Percentiles rank a stretch among this genome's conserved stretches.
Conservation (phyloP, 805 yeast genomes). For the Saccharomycopsis oosterbeekiorum region DNA sequence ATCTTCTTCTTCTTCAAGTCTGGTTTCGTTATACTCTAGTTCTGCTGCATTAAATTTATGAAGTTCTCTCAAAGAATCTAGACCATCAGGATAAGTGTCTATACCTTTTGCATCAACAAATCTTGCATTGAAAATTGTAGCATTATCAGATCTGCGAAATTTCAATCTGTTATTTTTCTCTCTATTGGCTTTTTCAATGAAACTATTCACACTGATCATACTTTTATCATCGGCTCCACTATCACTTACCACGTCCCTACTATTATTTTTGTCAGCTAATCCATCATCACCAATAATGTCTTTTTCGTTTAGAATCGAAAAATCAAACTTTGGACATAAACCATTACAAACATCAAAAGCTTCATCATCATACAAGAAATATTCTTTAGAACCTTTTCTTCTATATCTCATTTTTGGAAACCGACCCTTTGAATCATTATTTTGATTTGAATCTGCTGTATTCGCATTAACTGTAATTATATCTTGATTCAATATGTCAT, state of each 20-base stretch:
- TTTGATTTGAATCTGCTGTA: not conserved
- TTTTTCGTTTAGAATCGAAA: not conserved
- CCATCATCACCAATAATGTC: not conserved
- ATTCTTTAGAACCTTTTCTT: not conserved
- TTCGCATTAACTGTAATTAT: not conserved
- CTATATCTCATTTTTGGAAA: not conserved
- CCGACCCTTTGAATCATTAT: not conserved
- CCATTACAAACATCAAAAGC: conserved; percentile 28
- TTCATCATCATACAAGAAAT: conserved; percentile 30
- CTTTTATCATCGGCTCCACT: not conserved
- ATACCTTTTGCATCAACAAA: not conserved
- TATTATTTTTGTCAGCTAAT: not conserved
- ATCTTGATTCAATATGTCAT: not conserved
- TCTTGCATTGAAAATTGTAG: not conserved
- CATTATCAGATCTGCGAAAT: not conserved
- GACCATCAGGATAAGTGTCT: not conserved
- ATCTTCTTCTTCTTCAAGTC: not conserved
- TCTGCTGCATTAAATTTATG: not conserved
- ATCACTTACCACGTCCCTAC: not conserved
- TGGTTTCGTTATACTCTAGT: not conserved
- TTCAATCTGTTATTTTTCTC: not conserved
- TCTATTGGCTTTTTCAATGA: not conserved
- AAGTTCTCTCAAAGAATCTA: not conserved
- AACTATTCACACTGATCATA: not conserved
- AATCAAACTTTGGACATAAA: conserved; percentile 21